Evolutionary conservation across 495 filamentous ascomycete genomes (phyloP).

Genomic region (Evernia prunastri): DNA sequence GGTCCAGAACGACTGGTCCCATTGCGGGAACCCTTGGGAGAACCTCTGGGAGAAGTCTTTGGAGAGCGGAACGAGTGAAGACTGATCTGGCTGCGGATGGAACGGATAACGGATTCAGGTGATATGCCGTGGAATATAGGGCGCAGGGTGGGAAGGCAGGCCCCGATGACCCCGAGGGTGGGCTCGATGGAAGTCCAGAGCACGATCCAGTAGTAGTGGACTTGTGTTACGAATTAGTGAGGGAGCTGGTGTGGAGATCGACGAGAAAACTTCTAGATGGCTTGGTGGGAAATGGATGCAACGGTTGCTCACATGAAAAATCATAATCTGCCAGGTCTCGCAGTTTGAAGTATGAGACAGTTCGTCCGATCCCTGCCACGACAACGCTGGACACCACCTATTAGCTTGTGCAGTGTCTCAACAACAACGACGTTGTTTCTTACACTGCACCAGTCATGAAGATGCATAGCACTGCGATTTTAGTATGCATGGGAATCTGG

Average conservation of each 20-base stretch:
- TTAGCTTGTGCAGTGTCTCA: neutral
- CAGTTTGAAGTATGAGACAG: conserved; percentile 23
- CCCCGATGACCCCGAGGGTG: conserved; percentile 14
- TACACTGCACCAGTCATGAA: conserved; percentile 39
- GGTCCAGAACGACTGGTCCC: neutral
- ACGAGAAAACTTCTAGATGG: neutral
- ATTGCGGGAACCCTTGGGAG: neutral
- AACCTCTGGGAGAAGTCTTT: neutral
- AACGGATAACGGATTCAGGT: conserved; percentile 41
- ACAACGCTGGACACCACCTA: conserved; percentile 22
- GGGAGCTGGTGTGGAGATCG: neutral
- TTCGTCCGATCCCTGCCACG: conserved; percentile 39
- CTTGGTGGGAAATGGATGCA: neutral
- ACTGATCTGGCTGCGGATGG: conserved; percentile 43
- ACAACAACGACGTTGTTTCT: neutral
- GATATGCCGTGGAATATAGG: conserved; percentile 19
- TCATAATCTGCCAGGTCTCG: conserved; percentile 1
- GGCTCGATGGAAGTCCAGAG: conserved; percentile 20
- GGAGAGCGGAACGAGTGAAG: conserved; percentile 35
- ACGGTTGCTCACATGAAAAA: conserved; percentile 12
- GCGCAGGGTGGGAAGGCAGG: conserved; percentile 18
- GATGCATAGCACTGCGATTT: conserved; percentile 37
- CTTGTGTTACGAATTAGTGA: conserved; percentile 2
- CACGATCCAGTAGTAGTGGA: conserved; percentile 15
- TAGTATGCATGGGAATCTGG: conserved; percentile 34